A percentile compares a stretch with the other conserved stretches of the same genome.
These are phyloP conservation scores for Actinomortierella wolfii DNA, from an alignment of 371 early-diverging fungal genomes.

Conservation along the genomic window DNA sequence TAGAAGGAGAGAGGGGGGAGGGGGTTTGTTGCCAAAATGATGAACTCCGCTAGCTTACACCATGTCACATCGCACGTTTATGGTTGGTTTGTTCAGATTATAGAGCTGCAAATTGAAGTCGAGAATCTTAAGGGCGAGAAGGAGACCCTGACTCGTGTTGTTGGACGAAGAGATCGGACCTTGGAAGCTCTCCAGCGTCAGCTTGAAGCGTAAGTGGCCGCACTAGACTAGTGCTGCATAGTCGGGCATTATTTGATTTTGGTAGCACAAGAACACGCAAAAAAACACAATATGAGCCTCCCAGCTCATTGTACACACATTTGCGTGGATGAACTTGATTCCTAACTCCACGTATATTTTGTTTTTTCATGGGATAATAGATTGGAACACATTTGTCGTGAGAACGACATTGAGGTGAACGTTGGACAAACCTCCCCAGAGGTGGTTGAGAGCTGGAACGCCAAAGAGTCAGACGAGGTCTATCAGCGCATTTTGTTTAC, in stretches of 20 bases:
- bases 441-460: constrained; percentile 38
- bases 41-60: no score
- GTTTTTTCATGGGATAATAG: constrained; percentile 6
- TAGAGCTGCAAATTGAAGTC: constrained; percentile 42
- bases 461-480: constrained; percentile 39
- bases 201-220: constrained; percentile 32
- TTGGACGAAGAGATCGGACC: constrained; percentile 23
- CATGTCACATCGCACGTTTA: no score
- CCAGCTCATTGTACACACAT: no score
- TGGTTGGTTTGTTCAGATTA: constrained; percentile 23
- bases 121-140: constrained; percentile 42
- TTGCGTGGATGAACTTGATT: no score
- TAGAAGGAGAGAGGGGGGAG: no score
- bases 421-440: constrained; percentile 34
- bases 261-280: no score
- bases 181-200: constrained; percentile 28
- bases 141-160: constrained; percentile 18
- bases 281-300: no score
- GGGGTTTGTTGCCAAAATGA: no score
- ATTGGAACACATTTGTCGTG: constrained; percentile 37
- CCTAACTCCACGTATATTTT: no score
- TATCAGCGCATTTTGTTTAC: constrained; percentile 37
- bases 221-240: no score
- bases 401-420: constrained; percentile 36
- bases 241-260: no score